A percentile compares a stretch with the other conserved stretches of the same genome.
These are phyloP conservation scores for Boechera retrofracta DNA, from an alignment of 345 rosid species.

Conservation along the genomic window DNA sequence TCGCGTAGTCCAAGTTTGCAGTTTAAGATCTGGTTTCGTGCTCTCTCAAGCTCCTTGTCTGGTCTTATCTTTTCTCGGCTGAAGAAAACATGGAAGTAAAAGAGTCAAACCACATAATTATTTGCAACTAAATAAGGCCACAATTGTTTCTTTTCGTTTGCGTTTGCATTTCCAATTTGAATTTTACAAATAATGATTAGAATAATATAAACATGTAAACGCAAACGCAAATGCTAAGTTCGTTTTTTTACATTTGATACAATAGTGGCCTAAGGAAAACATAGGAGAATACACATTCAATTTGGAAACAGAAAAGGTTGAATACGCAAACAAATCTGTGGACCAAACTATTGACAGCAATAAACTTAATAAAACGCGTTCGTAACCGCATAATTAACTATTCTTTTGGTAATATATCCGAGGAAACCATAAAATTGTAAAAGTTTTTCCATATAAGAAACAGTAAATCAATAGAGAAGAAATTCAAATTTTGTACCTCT, in stretches of 20 bases:
- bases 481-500: conserved; percentile 64
- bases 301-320: conserved; percentile 19
- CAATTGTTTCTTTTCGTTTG: conserved; percentile 16
- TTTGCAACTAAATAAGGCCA: conserved; percentile 6
- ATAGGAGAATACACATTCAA: background rate
- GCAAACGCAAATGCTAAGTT: conserved; percentile 20
- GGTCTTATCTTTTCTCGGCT: conserved; percentile 98
- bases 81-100: conserved; percentile 24
- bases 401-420: conserved; percentile 32
- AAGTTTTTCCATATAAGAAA: background rate
- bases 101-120: conserved; percentile 28
- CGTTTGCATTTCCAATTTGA: conserved; percentile 2
- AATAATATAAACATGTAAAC: background rate
- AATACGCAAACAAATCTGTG: background rate
- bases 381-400: conserved; percentile 18
- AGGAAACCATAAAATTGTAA: background rate
- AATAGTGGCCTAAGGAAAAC: conserved; percentile 13
- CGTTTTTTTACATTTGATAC: background rate
- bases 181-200: background rate
- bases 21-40: conserved; percentile 78
- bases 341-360: conserved; percentile 16
- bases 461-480: conserved; percentile 5
- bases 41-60: conserved; percentile 86
- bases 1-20: conserved; percentile 98
- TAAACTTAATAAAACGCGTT: background rate